phyloP scores from a whole-genome alignment of 129 eudicot genomes.

The Centella asiatica region DNA sequence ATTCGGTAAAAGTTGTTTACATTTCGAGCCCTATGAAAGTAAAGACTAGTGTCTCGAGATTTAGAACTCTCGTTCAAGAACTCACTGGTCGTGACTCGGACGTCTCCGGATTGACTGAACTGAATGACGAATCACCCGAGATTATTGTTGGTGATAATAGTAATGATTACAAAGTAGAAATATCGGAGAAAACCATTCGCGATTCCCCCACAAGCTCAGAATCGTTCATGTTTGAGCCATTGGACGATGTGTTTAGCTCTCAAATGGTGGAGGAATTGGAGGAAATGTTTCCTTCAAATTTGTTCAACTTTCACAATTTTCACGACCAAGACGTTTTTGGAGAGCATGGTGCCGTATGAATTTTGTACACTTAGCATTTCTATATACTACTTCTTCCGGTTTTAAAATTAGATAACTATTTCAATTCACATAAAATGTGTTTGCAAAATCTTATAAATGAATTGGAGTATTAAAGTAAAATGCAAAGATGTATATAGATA shows the following conservation, averaged over 20 bases:
- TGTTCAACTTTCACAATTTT: not conserved
- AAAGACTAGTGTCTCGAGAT: constrained; percentile 47
- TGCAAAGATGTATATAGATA: no score
- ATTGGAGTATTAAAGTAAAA: no score
- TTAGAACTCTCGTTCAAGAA: constrained; percentile 57
- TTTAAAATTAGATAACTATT: no score
- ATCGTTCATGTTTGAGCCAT: constrained; percentile 29
- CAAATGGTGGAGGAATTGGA: constrained; percentile 30
- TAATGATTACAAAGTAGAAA: not conserved
- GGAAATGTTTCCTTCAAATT: constrained; percentile 24
- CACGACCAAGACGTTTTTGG: constrained; percentile 4
- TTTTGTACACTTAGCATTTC: no score
- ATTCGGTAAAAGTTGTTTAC: constrained; percentile 60
- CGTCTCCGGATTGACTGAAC: constrained; percentile 28
- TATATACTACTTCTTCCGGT: no score
- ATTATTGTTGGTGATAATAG: not conserved
- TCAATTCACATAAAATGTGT: no score
- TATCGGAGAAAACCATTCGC: no score
- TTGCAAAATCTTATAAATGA: no score
- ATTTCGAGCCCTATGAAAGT: constrained; percentile 75
- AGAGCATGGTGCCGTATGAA: no score
- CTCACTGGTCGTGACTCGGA: constrained; percentile 79
- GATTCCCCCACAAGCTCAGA: constrained; percentile 35
- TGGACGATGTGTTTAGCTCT: constrained; percentile 24
- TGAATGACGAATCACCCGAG: no score